phyloP scores from a whole-genome alignment of 306 rosid species.

The Cicer arietinum region DNA sequence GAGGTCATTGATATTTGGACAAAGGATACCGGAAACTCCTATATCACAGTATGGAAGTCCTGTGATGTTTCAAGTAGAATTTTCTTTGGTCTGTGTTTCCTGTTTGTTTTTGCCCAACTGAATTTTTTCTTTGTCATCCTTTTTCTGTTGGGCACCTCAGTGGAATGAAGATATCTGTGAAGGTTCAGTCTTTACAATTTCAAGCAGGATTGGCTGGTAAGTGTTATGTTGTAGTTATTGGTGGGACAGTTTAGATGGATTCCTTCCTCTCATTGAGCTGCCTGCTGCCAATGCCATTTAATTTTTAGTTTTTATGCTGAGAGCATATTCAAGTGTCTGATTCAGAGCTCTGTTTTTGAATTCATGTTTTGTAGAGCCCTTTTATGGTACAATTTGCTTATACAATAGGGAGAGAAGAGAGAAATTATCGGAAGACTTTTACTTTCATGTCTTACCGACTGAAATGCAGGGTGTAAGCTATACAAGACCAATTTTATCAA shows the following conservation, averaged over 20 bases:
- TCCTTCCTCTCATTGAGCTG: slow-evolving; percentile 25
- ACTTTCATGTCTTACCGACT: slow-evolving; percentile 73
- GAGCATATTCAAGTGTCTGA: slow-evolving; percentile 55
- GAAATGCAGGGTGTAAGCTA: slow-evolving; percentile 84
- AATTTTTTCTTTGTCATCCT: slow-evolving; percentile 39
- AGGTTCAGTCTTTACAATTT: slow-evolving; percentile 84
- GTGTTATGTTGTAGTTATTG: slow-evolving; percentile 48
- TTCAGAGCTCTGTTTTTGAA: slow-evolving; percentile 42
- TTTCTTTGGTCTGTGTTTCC: slow-evolving; percentile 17
- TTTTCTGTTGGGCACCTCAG: slow-evolving; percentile 58
- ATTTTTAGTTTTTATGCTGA: slow-evolving; percentile 33
- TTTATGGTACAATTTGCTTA: slow-evolving; percentile 95
- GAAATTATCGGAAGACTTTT: slow-evolving; percentile 91
- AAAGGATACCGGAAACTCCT: slow-evolving; percentile 92
- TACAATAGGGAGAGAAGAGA: slow-evolving; percentile 97
- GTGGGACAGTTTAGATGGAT: slow-evolving; percentile 37
- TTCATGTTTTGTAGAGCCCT: slow-evolving; percentile 73
- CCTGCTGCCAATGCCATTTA: slow-evolving; percentile 31
- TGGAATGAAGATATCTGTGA: slow-evolving; percentile 94
- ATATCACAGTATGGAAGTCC: slow-evolving; percentile 71
- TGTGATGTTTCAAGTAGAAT: slow-evolving; percentile 35
- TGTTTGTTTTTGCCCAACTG: slow-evolving; percentile 34
- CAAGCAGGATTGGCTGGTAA: slow-evolving; percentile 88
- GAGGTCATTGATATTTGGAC: slow-evolving; percentile 94
- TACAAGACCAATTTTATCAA: slow-evolving; percentile 1